phyloP scores from a whole-genome alignment of 2,329 filamentous ascomycete species.

The Dryadomyces sulphureus region DNA sequence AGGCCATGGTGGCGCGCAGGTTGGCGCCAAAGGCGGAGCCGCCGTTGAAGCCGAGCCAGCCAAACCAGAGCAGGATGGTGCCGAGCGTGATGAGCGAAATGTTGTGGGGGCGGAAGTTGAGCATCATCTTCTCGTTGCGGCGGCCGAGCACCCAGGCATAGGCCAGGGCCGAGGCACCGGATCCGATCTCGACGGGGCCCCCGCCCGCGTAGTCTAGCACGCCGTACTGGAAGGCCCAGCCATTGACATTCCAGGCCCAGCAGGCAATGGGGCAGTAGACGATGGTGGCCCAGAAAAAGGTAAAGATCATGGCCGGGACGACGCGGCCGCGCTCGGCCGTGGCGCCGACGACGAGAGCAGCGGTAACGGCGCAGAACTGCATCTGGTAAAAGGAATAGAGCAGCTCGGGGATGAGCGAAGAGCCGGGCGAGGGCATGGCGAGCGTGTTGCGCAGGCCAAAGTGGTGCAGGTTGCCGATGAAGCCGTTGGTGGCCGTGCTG shows the following conservation, averaged over 20 bases:
- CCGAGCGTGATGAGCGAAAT: constrained; percentile 93
- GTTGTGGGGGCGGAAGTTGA: constrained; percentile 99
- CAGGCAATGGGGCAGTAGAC: constrained; percentile 95
- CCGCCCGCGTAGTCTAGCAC: constrained; percentile 94
- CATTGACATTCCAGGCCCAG: constrained; percentile 93
- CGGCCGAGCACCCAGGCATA: constrained; percentile 93
- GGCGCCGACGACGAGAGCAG: constrained; percentile 78
- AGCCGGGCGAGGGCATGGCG: constrained; percentile 73
- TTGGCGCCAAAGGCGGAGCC: constrained; percentile 90
- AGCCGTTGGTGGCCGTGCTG: constrained; percentile 64
- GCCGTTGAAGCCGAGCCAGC: constrained; percentile 98
- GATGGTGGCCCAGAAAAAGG: constrained; percentile 89
- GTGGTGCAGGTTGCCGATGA: constrained; percentile 79
- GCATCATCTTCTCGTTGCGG: constrained; percentile 98
- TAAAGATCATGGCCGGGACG: constrained; percentile 87
- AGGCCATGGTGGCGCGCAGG: constrained; percentile 85
- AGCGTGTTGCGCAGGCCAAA: constrained; percentile 81
- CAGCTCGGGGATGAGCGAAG: constrained; percentile 73
- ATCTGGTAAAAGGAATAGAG: constrained; percentile 97
- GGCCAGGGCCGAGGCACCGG: constrained; percentile 81
- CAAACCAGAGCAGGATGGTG: constrained; percentile 93
- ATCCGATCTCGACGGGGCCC: constrained; percentile 92
- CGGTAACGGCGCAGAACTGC: constrained; percentile 93
- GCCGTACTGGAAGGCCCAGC: constrained; percentile 82
- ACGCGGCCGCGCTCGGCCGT: constrained; percentile 89